These are phyloP conservation scores for Hypocreales sp. DNA, from an alignment of 2,329 filamentous ascomycete species.

Conservation along the genomic window DNA sequence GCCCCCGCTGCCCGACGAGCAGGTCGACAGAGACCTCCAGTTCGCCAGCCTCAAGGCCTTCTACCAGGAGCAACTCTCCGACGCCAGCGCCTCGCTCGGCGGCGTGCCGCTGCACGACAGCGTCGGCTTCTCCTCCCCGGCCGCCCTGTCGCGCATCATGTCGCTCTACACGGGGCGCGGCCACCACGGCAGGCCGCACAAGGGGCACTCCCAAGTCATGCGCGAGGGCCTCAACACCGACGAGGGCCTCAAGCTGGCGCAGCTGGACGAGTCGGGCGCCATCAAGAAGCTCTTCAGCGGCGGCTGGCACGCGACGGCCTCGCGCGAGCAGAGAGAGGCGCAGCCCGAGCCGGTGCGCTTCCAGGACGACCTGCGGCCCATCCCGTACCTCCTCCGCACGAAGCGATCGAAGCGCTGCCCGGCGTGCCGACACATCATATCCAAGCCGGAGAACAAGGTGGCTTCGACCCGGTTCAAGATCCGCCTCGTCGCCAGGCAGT, in stretches of 20 bases:
- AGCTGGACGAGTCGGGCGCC: slow-evolving; percentile 44
- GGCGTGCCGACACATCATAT: slow-evolving; percentile 84
- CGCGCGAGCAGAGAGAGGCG: slow-evolving; percentile 28
- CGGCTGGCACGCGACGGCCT: slow-evolving; percentile 49
- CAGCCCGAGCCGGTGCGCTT: slow-evolving; percentile 46
- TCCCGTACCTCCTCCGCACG: slow-evolving; percentile 70
- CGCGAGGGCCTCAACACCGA: slow-evolving; percentile 56
- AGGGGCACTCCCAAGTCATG: slow-evolving; percentile 57
- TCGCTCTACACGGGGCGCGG: slow-evolving; percentile 63
- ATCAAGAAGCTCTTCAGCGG: slow-evolving; percentile 42
- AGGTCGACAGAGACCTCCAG: slow-evolving; percentile 49
- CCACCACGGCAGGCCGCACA: slow-evolving; percentile 46
- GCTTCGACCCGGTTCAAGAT: slow-evolving; percentile 84
- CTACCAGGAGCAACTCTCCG: slow-evolving; percentile 64
- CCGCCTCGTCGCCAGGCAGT: slow-evolving; percentile 71
- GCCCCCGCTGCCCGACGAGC: slow-evolving; percentile 22
- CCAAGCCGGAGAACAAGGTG: slow-evolving; percentile 85
- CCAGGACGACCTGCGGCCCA: slow-evolving; percentile 59
- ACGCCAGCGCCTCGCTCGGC: slow-evolving; percentile 35
- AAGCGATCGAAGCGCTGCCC: slow-evolving; percentile 91
- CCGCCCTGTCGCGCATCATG: slow-evolving; percentile 78
- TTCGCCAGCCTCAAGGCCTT: slow-evolving; percentile 65
- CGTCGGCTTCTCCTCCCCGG: slow-evolving; percentile 55
- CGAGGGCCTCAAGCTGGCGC: slow-evolving; percentile 55
- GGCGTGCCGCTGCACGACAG: slow-evolving; percentile 25